A percentile compares a stretch with the other conserved stretches of the same genome.
Conservation (phyloP, 371 early-diverging fungal species). For the Mucor plumbeus region DNA sequence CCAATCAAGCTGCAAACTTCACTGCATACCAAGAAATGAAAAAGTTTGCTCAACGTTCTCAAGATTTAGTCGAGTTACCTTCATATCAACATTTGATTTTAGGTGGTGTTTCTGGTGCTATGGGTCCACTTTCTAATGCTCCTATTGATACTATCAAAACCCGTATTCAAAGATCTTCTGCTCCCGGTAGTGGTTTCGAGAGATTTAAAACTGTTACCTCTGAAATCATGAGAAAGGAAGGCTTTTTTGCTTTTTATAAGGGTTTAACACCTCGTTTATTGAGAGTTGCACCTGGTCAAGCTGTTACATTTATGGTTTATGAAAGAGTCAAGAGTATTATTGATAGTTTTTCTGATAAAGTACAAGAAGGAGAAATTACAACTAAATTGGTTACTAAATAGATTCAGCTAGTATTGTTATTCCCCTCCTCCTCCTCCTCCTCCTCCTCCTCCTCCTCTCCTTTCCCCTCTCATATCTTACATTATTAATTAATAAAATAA, state of each 20-base stretch:
- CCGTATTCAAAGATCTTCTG: constrained; percentile 90
- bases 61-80: constrained; percentile 83
- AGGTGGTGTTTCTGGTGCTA: constrained; percentile 95
- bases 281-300: constrained; percentile 90
- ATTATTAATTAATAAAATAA: too few species aligned
- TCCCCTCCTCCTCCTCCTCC: too few species aligned
- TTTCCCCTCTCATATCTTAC: too few species aligned
- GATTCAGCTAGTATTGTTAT: not conserved
- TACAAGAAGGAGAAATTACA: constrained; percentile 38
- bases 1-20: constrained; percentile 98
- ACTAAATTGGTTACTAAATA: constrained; percentile 13
- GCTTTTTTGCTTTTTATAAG: constrained; percentile 93
- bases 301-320: constrained; percentile 88
- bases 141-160: constrained; percentile 99
- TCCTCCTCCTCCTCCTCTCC: too few species aligned
- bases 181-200: constrained; percentile 77
- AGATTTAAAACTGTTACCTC: constrained; percentile 78
- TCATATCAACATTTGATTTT: constrained; percentile 89
- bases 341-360: constrained; percentile 58
- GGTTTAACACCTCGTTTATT: constrained; percentile 94
- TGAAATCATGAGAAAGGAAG: constrained; percentile 87
- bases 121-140: constrained; percentile 94
- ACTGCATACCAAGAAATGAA: constrained; percentile 96
- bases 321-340: constrained; percentile 81
- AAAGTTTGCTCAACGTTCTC: constrained; percentile 62